These are phyloP conservation scores for Pterula multifida DNA, from an alignment of 1,284 basidiomycete species.

Conservation along the genomic window DNA sequence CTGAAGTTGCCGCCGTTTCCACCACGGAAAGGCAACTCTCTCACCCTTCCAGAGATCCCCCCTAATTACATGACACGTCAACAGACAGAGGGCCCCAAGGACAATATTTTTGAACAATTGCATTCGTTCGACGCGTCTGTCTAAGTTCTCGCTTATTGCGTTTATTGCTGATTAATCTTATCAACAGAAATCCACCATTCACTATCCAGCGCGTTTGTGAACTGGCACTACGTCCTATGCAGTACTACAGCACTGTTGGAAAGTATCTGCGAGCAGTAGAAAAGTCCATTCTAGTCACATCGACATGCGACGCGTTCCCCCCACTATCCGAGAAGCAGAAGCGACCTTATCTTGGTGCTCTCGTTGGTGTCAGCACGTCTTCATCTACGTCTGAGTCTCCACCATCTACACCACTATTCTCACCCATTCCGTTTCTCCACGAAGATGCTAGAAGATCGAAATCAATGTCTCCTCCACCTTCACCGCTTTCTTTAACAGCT, in stretches of 20 bases:
- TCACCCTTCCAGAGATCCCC: conserved; percentile 40
- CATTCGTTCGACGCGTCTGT: conserved; percentile 71
- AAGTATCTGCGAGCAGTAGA: conserved; percentile 90
- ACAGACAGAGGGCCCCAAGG: conserved; percentile 52
- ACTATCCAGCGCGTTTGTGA: conserved; percentile 89
- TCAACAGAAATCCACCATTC: conserved; percentile 63
- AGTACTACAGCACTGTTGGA: conserved; percentile 68
- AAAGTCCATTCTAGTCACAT: conserved; percentile 78
- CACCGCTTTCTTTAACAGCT: conserved; percentile 44
- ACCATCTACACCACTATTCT: conserved; percentile 70
- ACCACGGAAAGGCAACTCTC: conserved; percentile 37
- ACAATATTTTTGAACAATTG: conserved; percentile 49
- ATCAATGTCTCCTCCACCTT: conserved; percentile 65
- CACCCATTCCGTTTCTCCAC: conserved; percentile 74
- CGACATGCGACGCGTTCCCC: conserved; percentile 62
- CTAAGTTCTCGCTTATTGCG: conserved; percentile 4
- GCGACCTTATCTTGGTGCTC: conserved; percentile 25
- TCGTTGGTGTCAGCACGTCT: conserved; percentile 27
- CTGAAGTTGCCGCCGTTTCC: conserved; percentile 75
- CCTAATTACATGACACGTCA: conserved; percentile 50
- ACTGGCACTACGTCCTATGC: conserved; percentile 60
- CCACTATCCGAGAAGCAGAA: conserved; percentile 31
- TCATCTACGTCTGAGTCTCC: conserved; percentile 22
- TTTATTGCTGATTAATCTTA: conserved; percentile 9
- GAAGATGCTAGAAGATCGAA: conserved; percentile 63